phyloP scores from a whole-genome alignment of 2,329 filamentous ascomycete genomes.

The Orbilia oligospora region DNA sequence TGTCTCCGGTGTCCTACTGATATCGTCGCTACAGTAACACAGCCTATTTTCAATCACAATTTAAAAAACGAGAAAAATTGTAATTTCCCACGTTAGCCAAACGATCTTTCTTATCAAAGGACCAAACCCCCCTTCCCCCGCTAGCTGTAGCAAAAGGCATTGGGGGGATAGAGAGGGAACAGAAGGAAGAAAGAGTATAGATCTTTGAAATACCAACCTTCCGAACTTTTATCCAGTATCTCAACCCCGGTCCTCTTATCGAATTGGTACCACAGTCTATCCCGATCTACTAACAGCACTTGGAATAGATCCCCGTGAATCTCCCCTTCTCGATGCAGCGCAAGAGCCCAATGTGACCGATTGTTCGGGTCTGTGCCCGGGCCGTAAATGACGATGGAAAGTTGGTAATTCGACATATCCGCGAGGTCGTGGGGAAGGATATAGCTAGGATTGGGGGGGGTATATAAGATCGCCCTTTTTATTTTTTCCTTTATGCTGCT shows the following conservation, averaged over 20 bases:
- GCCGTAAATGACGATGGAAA: constrained; percentile 35
- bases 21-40: constrained; percentile 25
- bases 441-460: not conserved
- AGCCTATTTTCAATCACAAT: not conserved
- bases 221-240: constrained; percentile 19
- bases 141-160: not conserved
- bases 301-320: constrained; percentile 32
- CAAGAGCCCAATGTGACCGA: constrained; percentile 43
- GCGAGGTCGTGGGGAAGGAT: not conserved
- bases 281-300: constrained; percentile 30
- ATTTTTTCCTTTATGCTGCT: not conserved
- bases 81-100: not conserved
- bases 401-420: constrained; percentile 33
- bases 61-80: not conserved
- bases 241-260: constrained; percentile 32
- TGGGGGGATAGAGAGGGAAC: not conserved
- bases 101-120: not conserved
- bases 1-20: constrained; percentile 23
- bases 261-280: constrained; percentile 27
- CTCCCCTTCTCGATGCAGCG: constrained; percentile 14
- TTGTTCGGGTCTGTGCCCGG: constrained; percentile 25
- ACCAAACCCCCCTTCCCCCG: not conserved
- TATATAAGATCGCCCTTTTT: constrained; percentile 2
- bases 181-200: not conserved
- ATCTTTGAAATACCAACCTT: constrained; percentile 24